Conservation (phyloP, 2,329 filamentous ascomycete genomes). For the Parascedosporium putredinis region DNA sequence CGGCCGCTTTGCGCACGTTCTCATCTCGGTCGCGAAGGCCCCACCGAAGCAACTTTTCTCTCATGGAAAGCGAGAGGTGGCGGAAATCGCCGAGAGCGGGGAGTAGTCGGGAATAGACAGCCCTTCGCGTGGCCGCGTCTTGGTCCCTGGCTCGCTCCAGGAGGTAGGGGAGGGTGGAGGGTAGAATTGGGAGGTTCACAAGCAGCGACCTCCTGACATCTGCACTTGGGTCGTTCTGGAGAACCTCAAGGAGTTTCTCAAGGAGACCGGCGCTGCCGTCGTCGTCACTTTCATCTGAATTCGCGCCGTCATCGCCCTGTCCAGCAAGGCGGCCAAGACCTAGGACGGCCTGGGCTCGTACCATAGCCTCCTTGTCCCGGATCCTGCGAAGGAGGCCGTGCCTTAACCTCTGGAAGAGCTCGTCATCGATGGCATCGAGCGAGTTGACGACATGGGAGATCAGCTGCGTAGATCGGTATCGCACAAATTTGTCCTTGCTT, state of each 20-base stretch:
- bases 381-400: constrained; percentile 74
- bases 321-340: constrained; percentile 78
- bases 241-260: constrained; percentile 72
- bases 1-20: constrained; percentile 83
- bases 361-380: constrained; percentile 86
- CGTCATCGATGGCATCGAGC: constrained; percentile 83
- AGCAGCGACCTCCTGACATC: constrained; percentile 85
- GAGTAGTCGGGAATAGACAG: constrained; percentile 77
- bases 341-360: constrained; percentile 83
- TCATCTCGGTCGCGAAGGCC: constrained; percentile 90
- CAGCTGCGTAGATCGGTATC: constrained; percentile 82
- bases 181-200: constrained; percentile 79
- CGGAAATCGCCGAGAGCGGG: constrained; percentile 89
- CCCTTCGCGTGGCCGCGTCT: constrained; percentile 72
- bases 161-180: constrained; percentile 72
- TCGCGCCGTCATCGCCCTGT: constrained; percentile 58
- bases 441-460: constrained; percentile 88
- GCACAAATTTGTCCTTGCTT: constrained; percentile 85
- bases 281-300: constrained; percentile 61
- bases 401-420: constrained; percentile 73
- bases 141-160: constrained; percentile 85
- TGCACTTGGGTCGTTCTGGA: constrained; percentile 89
- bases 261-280: constrained; percentile 58
- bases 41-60: constrained; percentile 93
- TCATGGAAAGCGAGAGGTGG: constrained; percentile 83